These are phyloP conservation scores for Linnemannia elongata DNA, from an alignment of 192 early-diverging fungal genomes.

Conservation along the genomic window DNA sequence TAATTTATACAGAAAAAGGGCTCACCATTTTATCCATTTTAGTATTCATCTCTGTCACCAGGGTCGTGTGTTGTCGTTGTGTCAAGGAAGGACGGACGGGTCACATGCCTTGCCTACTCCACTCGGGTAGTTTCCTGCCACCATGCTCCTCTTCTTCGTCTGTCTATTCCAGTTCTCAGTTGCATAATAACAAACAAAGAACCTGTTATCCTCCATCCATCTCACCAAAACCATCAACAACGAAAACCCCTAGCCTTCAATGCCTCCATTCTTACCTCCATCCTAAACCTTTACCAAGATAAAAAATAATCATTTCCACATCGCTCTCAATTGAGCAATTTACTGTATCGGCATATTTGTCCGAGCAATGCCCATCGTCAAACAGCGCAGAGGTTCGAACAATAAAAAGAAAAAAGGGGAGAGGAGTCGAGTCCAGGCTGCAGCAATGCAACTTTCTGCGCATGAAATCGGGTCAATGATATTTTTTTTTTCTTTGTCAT, in stretches of 20 bases:
- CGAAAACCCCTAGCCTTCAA: not conserved
- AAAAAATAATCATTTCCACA: too few species aligned
- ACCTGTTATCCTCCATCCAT: not conserved
- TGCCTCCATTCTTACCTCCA: not conserved
- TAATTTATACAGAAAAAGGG: not conserved
- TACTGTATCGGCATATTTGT: not conserved
- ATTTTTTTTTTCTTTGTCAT: not conserved
- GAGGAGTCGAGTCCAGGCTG: not conserved
- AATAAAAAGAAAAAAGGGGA: not conserved
- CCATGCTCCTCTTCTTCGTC: not conserved
- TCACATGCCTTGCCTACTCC: not conserved
- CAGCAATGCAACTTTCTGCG: too few species aligned
- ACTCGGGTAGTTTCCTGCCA: not conserved
- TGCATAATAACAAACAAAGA: too few species aligned
- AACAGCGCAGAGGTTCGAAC: not conserved
- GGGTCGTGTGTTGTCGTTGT: not conserved
- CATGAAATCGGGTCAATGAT: not conserved
- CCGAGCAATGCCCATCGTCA: not conserved
- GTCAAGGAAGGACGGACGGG: not conserved
- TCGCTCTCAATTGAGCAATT: slow-evolving; percentile 5
- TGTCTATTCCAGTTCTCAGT: too few species aligned
- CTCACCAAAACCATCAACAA: not conserved
- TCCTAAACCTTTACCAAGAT: not conserved
- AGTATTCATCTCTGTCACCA: too few species aligned
- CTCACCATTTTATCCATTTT: too few species aligned